Conservation (phyloP, 129 eudicot genomes). For the Lactuca sativa region DNA sequence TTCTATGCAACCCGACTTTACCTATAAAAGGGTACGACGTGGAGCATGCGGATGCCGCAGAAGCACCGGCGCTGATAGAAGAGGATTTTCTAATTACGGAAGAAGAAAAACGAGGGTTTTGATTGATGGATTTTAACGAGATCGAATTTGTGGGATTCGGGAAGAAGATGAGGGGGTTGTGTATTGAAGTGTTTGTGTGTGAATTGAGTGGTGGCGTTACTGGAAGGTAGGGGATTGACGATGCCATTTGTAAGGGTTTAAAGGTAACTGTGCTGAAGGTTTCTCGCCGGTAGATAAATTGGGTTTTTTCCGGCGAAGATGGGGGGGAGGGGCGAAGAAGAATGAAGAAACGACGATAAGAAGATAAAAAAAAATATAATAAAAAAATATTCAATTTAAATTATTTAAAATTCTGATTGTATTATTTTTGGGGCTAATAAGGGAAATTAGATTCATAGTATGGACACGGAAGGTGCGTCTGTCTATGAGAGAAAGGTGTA, state of each 20-base stretch:
- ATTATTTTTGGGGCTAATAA: neutral
- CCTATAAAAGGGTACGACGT: slow-evolving; percentile 78
- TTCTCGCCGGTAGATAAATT: slow-evolving; percentile 37
- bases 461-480: neutral
- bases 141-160: slow-evolving; percentile 1
- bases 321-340: slow-evolving; percentile 35
- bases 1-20: slow-evolving; percentile 77
- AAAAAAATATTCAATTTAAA: slow-evolving; percentile 1
- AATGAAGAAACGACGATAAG: slow-evolving; percentile 28
- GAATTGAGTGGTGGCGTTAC: slow-evolving; percentile 33
- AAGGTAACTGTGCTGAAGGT: neutral
- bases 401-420: neutral
- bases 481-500: slow-evolving; percentile 11
- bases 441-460: slow-evolving; percentile 2
- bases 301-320: slow-evolving; percentile 47
- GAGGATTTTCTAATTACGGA: slow-evolving; percentile 10
- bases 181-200: slow-evolving; percentile 16
- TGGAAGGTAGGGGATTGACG: slow-evolving; percentile 39
- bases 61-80: slow-evolving; percentile 27
- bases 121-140: slow-evolving; percentile 14
- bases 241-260: slow-evolving; percentile 32
- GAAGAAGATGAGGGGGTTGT: slow-evolving; percentile 21
- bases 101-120: slow-evolving; percentile 28
- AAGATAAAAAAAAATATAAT: slow-evolving; percentile 22
- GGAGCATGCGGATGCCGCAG: slow-evolving; percentile 49